Evolutionary conservation across 345 rosid species (phyloP).

Genomic region (Dipteronia sinensis): DNA sequence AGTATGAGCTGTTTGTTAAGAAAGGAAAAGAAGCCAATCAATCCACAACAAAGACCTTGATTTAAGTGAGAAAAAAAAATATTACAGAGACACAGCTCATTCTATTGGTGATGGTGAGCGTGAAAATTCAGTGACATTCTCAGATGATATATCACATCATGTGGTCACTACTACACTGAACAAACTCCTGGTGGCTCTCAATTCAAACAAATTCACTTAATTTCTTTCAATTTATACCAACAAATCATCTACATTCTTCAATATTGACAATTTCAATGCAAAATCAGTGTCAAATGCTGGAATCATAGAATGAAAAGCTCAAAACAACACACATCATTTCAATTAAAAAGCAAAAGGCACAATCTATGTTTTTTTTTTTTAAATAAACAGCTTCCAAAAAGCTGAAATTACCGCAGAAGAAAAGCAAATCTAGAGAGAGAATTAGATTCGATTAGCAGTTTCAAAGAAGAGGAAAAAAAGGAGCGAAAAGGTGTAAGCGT

Average conservation of each 20-base stretch:
- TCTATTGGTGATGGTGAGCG: conserved; percentile 15
- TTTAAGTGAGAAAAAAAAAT: conserved; percentile 10
- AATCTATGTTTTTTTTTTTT: not conserved
- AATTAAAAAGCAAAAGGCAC: not conserved
- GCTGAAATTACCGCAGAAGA: conserved; percentile 6
- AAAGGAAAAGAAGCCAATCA: conserved; percentile 19
- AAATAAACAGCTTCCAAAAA: conserved; percentile 18
- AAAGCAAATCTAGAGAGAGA: conserved; percentile 14
- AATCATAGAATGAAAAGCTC: not conserved
- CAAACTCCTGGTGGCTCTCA: not conserved
- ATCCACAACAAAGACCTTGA: conserved; percentile 16
- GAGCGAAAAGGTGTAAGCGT: not conserved
- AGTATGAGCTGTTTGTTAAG: not conserved
- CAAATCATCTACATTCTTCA: not conserved
- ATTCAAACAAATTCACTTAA: not conserved
- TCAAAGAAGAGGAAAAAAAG: not conserved
- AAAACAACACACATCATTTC: not conserved
- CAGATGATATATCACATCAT: conserved; percentile 9
- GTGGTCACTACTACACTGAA: not conserved
- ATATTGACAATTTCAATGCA: not conserved
- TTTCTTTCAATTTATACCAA: not conserved
- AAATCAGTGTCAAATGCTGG: not conserved
- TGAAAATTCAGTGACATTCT: conserved; percentile 23
- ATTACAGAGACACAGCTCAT: not conserved
- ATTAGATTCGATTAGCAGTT: not conserved